Evolutionary conservation across 2,329 filamentous ascomycete species (phyloP).

Genomic region (Boeremia exigua): DNA sequence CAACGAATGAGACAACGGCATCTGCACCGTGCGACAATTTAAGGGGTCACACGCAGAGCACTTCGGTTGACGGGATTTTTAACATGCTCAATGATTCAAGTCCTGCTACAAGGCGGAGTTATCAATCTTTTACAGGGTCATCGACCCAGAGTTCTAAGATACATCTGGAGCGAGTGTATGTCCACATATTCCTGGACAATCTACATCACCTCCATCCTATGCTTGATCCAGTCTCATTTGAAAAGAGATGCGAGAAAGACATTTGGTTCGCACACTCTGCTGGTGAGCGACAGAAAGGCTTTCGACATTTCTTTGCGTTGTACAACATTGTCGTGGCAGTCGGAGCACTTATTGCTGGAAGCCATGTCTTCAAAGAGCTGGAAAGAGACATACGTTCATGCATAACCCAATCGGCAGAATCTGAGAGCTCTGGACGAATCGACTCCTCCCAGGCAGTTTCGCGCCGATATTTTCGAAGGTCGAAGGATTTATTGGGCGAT

Average conservation of each 20-base stretch:
- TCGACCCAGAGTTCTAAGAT: not conserved
- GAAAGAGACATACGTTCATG: not conserved
- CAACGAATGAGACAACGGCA: not conserved
- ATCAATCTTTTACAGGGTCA: not conserved
- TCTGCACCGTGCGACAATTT: not conserved
- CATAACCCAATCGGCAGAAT: not conserved
- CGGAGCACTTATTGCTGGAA: not conserved
- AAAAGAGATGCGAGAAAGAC: not conserved
- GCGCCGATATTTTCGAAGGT: not conserved
- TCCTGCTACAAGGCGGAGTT: not conserved
- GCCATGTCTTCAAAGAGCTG: not conserved
- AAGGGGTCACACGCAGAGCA: not conserved
- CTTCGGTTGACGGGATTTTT: not conserved
- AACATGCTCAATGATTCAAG: not conserved
- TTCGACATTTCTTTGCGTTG: not conserved
- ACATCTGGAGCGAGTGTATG: not conserved
- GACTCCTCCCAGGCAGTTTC: not conserved
- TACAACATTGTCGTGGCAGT: conserved; percentile 1
- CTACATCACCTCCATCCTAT: not conserved
- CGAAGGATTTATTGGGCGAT: not conserved
- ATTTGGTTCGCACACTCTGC: not conserved
- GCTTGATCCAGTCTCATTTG: not conserved
- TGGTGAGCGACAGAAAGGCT: not conserved
- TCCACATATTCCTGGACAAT: not conserved
- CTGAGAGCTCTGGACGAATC: not conserved